Evolutionary conservation across 108 stramenopile species (phyloP).

Genomic region (Cyclotella choctawhatcheeana): DNA sequence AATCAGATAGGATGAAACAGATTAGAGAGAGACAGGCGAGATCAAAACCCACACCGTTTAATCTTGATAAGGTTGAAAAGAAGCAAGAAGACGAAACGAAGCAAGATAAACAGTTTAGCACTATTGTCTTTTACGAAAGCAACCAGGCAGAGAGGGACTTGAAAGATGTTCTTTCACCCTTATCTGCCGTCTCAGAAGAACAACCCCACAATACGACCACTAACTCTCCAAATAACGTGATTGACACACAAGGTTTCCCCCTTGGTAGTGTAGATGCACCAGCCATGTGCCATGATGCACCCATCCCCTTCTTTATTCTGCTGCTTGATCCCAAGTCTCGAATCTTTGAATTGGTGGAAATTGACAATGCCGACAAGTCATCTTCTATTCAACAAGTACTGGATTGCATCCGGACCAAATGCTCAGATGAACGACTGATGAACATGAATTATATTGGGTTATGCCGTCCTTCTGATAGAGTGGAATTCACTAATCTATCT

Average conservation of each 20-base stretch:
- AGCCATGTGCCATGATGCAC: neutral
- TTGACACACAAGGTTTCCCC: constrained; percentile 16
- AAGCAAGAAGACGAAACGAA: too few species aligned
- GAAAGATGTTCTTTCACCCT: neutral
- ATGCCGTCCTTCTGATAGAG: constrained; percentile 33
- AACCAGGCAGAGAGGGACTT: neutral
- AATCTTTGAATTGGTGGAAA: constrained; percentile 48
- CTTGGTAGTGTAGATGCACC: neutral
- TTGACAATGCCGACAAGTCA: constrained; percentile 13
- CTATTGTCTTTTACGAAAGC: constrained; percentile 33
- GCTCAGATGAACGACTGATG: constrained; percentile 35
- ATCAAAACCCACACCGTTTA: neutral
- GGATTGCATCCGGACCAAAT: constrained; percentile 18
- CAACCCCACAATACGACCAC: neutral
- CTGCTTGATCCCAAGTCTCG: constrained; percentile 39
- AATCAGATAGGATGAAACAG: neutral
- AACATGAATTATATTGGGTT: constrained; percentile 37
- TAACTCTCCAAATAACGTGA: neutral
- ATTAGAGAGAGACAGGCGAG: neutral
- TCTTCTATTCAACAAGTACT: constrained; percentile 37
- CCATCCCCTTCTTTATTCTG: constrained; percentile 42
- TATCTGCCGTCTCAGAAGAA: neutral
- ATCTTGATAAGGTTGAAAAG: neutral
- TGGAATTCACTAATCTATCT: constrained; percentile 27
- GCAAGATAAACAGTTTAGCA: constrained; percentile 11